A percentile compares a stretch with the other conserved stretches of the same genome.
These are phyloP conservation scores for Haplographium delicatum DNA, from an alignment of 495 filamentous ascomycete species.

Conservation along the genomic window DNA sequence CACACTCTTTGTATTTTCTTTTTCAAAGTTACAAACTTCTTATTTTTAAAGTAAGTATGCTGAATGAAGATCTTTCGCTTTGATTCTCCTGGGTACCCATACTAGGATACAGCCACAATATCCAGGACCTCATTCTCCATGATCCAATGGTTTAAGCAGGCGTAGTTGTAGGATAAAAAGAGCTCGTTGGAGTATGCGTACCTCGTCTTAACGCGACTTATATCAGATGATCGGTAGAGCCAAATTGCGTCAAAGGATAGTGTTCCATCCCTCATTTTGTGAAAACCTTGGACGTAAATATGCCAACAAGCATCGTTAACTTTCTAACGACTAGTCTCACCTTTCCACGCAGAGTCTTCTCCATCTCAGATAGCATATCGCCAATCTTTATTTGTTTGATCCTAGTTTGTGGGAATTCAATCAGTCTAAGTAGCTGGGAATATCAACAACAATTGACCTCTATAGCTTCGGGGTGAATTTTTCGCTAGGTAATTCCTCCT, in stretches of 20 bases:
- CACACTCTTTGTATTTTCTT: conserved; percentile 39
- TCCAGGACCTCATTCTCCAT: conserved; percentile 44
- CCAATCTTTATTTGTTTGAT: conserved; percentile 33
- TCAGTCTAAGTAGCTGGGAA: too few species aligned
- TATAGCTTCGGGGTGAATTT: too few species aligned
- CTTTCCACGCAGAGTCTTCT: conserved; percentile 49
- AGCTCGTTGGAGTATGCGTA: conserved; percentile 68
- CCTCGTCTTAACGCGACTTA: conserved; percentile 52
- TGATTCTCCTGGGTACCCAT: conserved; percentile 35
- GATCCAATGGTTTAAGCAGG: conserved; percentile 47
- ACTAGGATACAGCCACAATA: conserved; percentile 52
- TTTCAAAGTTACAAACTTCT: conserved; percentile 49
- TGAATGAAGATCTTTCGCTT: conserved; percentile 56
- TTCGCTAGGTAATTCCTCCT: too few species aligned
- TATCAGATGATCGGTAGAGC: conserved; percentile 66
- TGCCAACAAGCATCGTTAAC: conserved; percentile 49
- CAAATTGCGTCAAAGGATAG: conserved; percentile 57
- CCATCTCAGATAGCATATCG: conserved; percentile 46
- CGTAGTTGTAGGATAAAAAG: conserved; percentile 73
- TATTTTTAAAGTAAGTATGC: conserved; percentile 50
- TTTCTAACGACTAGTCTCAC: conserved; percentile 31
- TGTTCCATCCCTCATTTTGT: conserved; percentile 28
- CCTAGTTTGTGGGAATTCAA: not conserved
- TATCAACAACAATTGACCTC: too few species aligned
- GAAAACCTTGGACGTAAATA: conserved; percentile 56